Base-by-base conservation (phyloP, 1,284 basidiomycete species). In the Sutorius eximius region DNA sequence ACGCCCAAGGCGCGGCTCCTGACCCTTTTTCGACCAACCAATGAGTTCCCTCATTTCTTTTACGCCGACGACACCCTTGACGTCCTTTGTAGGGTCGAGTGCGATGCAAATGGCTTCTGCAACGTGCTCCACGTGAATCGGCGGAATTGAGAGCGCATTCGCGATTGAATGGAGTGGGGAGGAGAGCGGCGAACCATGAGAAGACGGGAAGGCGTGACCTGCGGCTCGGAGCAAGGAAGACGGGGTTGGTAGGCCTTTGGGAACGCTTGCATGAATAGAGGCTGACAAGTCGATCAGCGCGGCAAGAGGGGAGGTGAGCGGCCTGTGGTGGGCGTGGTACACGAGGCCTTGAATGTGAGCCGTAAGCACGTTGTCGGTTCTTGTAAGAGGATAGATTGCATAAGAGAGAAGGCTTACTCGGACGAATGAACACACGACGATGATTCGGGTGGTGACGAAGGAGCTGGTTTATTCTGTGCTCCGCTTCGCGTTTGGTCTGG, bases 91-190 rank as follows among this genome's bases (percentile, higher is more conserved):
- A 33, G 75, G 72, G 55, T 77, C 74, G 55, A 89, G 68, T 34
- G 78, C 76, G n/a, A 76, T 72, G 59, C 86, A 86, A 10, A 94
- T 83, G 0, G 95, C 93, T 63, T 89, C 85, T 2, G 90, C 96
- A 37, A 99, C 93, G 57, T 96, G 94, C 65, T 99, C 96, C 27
- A 98, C 93, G 68, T 99, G 96, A 45, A 99, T 85, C 0, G 97
- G 95, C 27, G 89, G 92, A 51, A 89, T 88, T 12, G 82, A 82
- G 56, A 96, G 71, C 22, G 89, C 85, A 53, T 89, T 86, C 5
- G 91, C 85, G 32, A 98, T 74, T 2, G 91, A 86, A 36, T 86
- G 79, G 30, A 86, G 71, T 11, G 81, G 68, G 24, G 85, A 83
- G 34, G 73, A 63, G 50, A 70, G 56, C 60, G 60, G 65, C 48